A percentile compares a stretch with the other conserved stretches of the same genome.
Evolutionary conservation across 345 rosid species (phyloP).

Genomic region (Populus alba): DNA sequence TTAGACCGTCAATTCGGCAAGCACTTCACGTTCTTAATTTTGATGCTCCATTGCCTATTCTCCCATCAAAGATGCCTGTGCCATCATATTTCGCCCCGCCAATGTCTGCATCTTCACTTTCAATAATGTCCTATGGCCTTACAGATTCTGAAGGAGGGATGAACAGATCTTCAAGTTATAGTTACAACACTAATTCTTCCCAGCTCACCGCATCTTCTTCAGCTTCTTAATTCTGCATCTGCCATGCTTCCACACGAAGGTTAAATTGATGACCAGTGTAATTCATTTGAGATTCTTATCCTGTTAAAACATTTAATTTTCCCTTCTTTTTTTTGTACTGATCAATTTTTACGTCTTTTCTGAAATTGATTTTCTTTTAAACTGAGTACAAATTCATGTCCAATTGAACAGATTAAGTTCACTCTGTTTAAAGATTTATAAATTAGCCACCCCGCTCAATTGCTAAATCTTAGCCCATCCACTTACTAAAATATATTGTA

Average conservation of each 20-base stretch:
- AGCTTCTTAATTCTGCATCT: not conserved
- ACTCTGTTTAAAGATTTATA: too few relatives aligned
- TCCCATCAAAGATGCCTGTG: conserved; percentile 51
- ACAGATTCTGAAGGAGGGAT: not conserved
- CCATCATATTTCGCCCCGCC: conserved; percentile 20
- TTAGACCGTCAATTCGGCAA: conserved; percentile 47
- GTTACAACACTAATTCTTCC: not conserved
- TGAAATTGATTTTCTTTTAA: too few relatives aligned
- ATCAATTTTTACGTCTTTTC: too few relatives aligned
- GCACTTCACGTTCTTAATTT: conserved; percentile 42
- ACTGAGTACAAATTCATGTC: too few relatives aligned
- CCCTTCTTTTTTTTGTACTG: too few relatives aligned
- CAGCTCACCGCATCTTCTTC: not conserved
- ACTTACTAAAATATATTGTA: too few relatives aligned
- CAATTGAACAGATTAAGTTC: too few relatives aligned
- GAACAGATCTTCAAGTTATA: not conserved
- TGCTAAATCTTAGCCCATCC: too few relatives aligned
- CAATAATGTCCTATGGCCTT: conserved; percentile 8
- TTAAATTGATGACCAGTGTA: too few relatives aligned
- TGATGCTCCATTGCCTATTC: conserved; percentile 42
- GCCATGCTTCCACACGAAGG: not conserved
- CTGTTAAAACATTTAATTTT: too few relatives aligned
- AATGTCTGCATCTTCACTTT: conserved; percentile 13
- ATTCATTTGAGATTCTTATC: too few relatives aligned
- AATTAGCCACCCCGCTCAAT: too few relatives aligned